Evolutionary conservation across 352 stramenopile species (phyloP).

Genomic region (Phytophthora sp.): DNA sequence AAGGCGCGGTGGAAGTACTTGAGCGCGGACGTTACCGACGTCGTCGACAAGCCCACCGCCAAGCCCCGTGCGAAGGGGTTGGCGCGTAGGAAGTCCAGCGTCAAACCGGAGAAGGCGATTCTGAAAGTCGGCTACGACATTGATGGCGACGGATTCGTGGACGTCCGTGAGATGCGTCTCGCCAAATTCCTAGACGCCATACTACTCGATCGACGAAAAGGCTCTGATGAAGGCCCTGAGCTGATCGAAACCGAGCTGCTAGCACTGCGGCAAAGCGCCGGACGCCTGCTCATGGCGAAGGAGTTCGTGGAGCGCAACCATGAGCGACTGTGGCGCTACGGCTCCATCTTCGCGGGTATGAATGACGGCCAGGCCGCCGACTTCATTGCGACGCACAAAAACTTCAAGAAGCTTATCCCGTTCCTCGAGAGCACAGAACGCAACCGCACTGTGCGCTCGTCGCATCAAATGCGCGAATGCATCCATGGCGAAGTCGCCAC

Average conservation of each 20-base stretch:
- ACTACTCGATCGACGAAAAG: constrained; percentile 43
- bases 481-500: constrained; percentile 23
- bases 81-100: constrained; percentile 10
- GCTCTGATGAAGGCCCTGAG: constrained; percentile 13
- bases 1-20: constrained; percentile 63
- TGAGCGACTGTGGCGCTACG: constrained; percentile 68
- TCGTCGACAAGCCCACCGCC: constrained; percentile 32
- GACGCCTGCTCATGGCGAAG: constrained; percentile 63
- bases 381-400: constrained; percentile 69
- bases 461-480: constrained; percentile 50
- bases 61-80: constrained; percentile 21
- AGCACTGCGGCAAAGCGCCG: constrained; percentile 57
- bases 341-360: constrained; percentile 67
- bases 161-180: constrained; percentile 72
- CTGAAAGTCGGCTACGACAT: constrained; percentile 58
- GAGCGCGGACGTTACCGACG: constrained; percentile 51
- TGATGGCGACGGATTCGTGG: constrained; percentile 66
- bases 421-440: constrained; percentile 69
- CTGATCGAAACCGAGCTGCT: constrained; percentile 45
- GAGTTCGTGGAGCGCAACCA: constrained; percentile 79
- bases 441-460: constrained; percentile 65
- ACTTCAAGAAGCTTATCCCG: constrained; percentile 69
- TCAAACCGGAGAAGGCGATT: constrained; percentile 5
- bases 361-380: constrained; percentile 61
- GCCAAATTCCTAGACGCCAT: constrained; percentile 70